These are phyloP conservation scores for Suillus clintonianus DNA, from an alignment of 768 basidiomycete genomes.

Conservation along the genomic window DNA sequence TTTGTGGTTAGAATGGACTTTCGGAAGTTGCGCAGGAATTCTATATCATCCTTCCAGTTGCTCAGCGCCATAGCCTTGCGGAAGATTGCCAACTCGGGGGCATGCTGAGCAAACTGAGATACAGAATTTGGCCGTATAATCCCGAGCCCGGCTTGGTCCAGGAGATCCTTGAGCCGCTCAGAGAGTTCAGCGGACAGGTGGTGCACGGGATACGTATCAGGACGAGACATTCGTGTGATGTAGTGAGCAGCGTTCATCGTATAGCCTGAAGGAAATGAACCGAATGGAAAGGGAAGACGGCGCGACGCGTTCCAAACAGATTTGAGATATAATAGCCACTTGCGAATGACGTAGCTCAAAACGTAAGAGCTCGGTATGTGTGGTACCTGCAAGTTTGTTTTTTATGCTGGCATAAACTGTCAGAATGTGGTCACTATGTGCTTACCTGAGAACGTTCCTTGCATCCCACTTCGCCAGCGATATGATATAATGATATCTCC, in stretches of 20 bases:
- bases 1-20: conserved; percentile 17
- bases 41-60: neutral
- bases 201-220: neutral
- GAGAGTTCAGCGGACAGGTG: neutral
- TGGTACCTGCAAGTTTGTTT: too few relatives aligned
- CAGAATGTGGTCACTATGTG: too few relatives aligned
- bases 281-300: neutral
- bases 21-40: conserved; percentile 17
- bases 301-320: too few relatives aligned
- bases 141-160: neutral
- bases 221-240: neutral
- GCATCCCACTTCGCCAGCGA: neutral
- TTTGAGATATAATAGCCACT: too few relatives aligned
- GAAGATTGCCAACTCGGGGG: neutral
- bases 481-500: neutral
- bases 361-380: too few relatives aligned
- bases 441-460: neutral
- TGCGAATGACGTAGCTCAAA: too few relatives aligned
- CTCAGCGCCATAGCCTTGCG: neutral
- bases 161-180: neutral
- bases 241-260: neutral
- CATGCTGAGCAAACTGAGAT: neutral
- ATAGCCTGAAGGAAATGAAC: neutral
- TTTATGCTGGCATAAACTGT: too few relatives aligned
- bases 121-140: neutral